Percentiles rank a stretch among this genome's conserved stretches.
phyloP scores from a whole-genome alignment of 1,139 yeast species.

The Pichia sp. region DNA sequence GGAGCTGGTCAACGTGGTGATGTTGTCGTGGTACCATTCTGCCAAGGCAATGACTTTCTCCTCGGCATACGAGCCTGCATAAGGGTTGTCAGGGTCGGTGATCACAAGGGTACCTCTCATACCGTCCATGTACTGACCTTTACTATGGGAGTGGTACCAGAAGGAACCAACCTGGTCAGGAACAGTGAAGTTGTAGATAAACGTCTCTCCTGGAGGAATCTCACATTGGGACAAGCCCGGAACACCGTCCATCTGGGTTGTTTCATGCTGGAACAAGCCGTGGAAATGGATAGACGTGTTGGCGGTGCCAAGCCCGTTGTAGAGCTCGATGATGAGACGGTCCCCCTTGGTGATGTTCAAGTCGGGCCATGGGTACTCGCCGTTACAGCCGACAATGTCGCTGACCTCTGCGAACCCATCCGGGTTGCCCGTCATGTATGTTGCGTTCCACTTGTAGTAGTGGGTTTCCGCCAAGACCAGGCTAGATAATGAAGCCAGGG shows the following conservation, averaged over 20 bases:
- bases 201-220: slow-evolving; percentile 65
- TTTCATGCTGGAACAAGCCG: slow-evolving; percentile 78
- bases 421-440: slow-evolving; percentile 68
- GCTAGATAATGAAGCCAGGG: slow-evolving; percentile 23
- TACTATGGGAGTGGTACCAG: slow-evolving; percentile 94
- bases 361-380: slow-evolving; percentile 81
- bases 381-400: slow-evolving; percentile 74
- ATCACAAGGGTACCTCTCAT: slow-evolving; percentile 78
- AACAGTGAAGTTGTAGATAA: slow-evolving; percentile 77
- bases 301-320: slow-evolving; percentile 61
- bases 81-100: slow-evolving; percentile 45
- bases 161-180: slow-evolving; percentile 77
- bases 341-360: slow-evolving; percentile 73
- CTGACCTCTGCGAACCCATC: slow-evolving; percentile 64
- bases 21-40: slow-evolving; percentile 80
- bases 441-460: slow-evolving; percentile 66
- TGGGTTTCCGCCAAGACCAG: slow-evolving; percentile 38
- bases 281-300: slow-evolving; percentile 87
- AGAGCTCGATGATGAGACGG: slow-evolving; percentile 61
- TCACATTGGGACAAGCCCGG: slow-evolving; percentile 86
- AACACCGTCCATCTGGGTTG: slow-evolving; percentile 83
- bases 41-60: slow-evolving; percentile 64
- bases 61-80: slow-evolving; percentile 62
- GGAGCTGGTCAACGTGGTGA: slow-evolving; percentile 46
- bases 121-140: slow-evolving; percentile 88